A percentile compares a stretch with the other conserved stretches of the same genome.
phyloP scores from a whole-genome alignment of 441 rosid genomes.

The Codiaeum variegatum region DNA sequence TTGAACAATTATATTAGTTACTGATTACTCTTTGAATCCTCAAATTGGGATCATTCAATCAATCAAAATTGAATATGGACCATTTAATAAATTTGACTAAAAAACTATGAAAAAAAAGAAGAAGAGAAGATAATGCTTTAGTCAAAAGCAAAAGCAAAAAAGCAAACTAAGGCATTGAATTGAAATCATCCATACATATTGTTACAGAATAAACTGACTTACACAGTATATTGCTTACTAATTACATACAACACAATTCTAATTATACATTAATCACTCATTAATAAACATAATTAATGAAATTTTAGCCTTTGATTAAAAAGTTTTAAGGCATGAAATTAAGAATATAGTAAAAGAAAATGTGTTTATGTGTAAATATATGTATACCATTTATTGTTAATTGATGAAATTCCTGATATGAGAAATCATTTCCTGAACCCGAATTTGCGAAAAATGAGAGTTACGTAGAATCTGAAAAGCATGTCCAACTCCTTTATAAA shows the following conservation, averaged over 20 bases:
- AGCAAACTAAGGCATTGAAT: not conserved
- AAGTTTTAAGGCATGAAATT: not conserved
- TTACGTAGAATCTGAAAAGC: slow-evolving; percentile 67
- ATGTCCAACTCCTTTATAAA: slow-evolving; percentile 72
- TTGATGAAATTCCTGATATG: slow-evolving; percentile 57
- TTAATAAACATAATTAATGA: not conserved
- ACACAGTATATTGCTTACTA: not conserved
- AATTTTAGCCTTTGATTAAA: not conserved
- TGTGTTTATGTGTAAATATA: no score
- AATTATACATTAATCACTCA: no score
- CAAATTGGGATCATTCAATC: slow-evolving; percentile 1
- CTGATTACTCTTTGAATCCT: not conserved
- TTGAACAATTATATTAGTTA: no score
- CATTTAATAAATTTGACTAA: not conserved
- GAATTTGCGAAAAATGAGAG: slow-evolving; percentile 42
- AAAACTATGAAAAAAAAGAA: not conserved
- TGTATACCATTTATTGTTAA: slow-evolving; percentile 17
- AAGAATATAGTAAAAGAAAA: not conserved
- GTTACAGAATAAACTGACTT: not conserved
- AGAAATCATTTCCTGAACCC: slow-evolving; percentile 58
- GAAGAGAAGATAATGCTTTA: not conserved
- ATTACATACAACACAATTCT: no score
- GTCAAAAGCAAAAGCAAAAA: slow-evolving; percentile 17
- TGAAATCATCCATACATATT: not conserved
- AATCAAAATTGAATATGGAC: not conserved